Evolutionary conservation across 345 rosid species (phyloP).

Genomic region (Acer yangbiense): DNA sequence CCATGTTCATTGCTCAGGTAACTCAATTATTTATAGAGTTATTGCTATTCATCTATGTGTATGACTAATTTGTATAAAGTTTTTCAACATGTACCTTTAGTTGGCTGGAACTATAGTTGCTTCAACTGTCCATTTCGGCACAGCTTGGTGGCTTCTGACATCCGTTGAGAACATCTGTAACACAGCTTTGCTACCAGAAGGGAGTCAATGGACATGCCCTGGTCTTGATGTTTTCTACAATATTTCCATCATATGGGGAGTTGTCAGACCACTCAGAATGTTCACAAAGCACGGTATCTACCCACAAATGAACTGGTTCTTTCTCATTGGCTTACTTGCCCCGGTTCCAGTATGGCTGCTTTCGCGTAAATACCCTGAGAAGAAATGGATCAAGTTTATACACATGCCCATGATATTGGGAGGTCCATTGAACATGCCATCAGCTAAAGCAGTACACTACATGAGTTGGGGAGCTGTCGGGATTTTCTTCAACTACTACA

Average conservation of each 20-base stretch:
- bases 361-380: conserved; percentile 55
- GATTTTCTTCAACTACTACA: conserved; percentile 37
- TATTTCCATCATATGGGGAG: conserved; percentile 87
- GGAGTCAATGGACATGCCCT: conserved; percentile 89
- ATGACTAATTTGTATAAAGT: background rate
- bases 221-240: conserved; percentile 67
- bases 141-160: conserved; percentile 77
- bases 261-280: conserved; percentile 70
- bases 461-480: conserved; percentile 39
- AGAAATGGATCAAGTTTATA: conserved; percentile 53
- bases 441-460: conserved; percentile 37
- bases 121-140: conserved; percentile 55
- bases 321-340: conserved; percentile 65
- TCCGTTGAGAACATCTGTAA: conserved; percentile 60
- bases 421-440: conserved; percentile 42
- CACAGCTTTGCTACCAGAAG: conserved; percentile 46
- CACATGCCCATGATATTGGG: conserved; percentile 65
- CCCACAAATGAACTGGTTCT: conserved; percentile 67
- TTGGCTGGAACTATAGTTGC: conserved; percentile 65
- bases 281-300: conserved; percentile 60
- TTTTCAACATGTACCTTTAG: conserved; percentile 20
- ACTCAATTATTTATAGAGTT: background rate
- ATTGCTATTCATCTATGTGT: background rate
- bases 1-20: conserved; percentile 79
- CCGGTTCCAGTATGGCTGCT: conserved; percentile 67